Conservation (phyloP, 164 flowering plant genomes). For the Pachysandra terminalis region DNA sequence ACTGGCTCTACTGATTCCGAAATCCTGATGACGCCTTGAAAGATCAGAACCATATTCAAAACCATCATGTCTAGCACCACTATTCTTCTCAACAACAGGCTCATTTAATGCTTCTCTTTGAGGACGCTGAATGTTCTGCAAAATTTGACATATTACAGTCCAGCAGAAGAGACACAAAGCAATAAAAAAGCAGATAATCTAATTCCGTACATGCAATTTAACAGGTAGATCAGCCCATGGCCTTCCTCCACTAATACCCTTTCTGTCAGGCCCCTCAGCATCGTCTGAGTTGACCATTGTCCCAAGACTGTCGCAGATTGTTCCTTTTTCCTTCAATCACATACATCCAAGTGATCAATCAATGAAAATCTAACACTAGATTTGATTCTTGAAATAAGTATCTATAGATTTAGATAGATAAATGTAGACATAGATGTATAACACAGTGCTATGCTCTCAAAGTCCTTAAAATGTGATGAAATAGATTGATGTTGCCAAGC, state of each 20-base stretch:
- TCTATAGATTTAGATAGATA: too few species aligned
- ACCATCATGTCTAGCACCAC: constrained; percentile 38
- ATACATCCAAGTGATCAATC: background rate
- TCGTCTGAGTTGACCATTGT: background rate
- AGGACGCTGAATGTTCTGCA: constrained; percentile 47
- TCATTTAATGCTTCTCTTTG: constrained; percentile 42
- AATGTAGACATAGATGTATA: background rate
- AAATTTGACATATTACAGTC: constrained; percentile 8
- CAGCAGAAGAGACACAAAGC: background rate
- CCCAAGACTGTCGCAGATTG: background rate
- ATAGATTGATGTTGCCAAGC: too few species aligned
- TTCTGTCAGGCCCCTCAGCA: constrained; percentile 19
- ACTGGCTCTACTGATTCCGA: constrained; percentile 35
- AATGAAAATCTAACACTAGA: background rate
- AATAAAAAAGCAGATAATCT: background rate
- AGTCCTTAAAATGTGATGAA: too few species aligned
- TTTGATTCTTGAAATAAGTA: too few species aligned
- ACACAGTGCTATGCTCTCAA: too few species aligned
- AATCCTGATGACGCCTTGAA: constrained; percentile 38
- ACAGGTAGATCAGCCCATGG: constrained; percentile 47
- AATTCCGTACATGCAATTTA: constrained; percentile 35
- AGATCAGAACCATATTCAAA: constrained; percentile 48
- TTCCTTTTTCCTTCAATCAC: background rate
- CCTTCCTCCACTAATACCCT: constrained; percentile 33
- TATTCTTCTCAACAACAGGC: constrained; percentile 41